Evolutionary conservation across 2,329 filamentous ascomycete species (phyloP), one percentile per base, ranked within the genome.

Genomic region (Fusarium duplospermum): DNA sequence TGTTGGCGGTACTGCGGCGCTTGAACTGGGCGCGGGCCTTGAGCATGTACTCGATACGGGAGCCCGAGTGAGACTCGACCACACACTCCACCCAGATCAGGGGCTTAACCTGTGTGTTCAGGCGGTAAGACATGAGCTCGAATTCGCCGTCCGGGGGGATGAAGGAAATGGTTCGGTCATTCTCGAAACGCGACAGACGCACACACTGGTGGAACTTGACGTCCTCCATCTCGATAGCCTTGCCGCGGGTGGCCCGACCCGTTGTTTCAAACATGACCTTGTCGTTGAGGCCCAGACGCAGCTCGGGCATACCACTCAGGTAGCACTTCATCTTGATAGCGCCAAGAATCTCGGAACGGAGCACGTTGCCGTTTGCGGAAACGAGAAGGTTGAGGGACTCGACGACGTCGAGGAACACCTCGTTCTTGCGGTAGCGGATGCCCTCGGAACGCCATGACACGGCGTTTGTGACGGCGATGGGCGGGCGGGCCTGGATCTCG

Each of bases 321-420:
- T 99, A 99, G 85, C 96, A 99, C 86, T 99, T 99, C 96, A 99
- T 98, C 87, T 99, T 99, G 83, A 99, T 92, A 50, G 96, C 95
- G 64, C 96, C 96, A 27, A 99, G 88, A 78, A 99, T 99, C 86
- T 99, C 96, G 9, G 95, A 98, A 27, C 96, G 93, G 70, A 99
- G 87, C 6, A 99, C 96, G 81, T 98, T 98, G 83, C 96, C 96
- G 78, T 94, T 97, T 64, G 95, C 91, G 63, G 94, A 97, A 22
- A 99, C 96, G 22, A 99, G 91, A 38, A 99, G 90, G 84, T 99
- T 99, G 80, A 99, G 90, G 58, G 94, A 97, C 85, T 99, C 96
- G 78, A 99, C 91, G 36, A 99, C 96, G 78, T 99, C 96, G 72
- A 99, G 89, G 88, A 99, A 99, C 70, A 99, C 96, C 84, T 99